Percentiles rank a stretch among this genome's conserved stretches.
Conservation (phyloP, 148 eudicot genomes). For the Vaccinium myrtillus region DNA sequence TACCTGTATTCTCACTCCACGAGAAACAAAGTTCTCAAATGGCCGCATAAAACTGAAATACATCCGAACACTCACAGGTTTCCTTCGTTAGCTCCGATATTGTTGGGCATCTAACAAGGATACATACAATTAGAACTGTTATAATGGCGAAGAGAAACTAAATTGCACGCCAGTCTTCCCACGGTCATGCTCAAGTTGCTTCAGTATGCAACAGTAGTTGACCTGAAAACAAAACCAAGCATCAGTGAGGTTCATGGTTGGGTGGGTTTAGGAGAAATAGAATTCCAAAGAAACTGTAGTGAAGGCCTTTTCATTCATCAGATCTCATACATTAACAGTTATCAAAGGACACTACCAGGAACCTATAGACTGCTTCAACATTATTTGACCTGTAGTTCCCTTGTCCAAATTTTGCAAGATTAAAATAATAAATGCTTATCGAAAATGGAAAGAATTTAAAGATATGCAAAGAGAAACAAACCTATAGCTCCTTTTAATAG, state of each 20-base stretch:
- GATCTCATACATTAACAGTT: neutral
- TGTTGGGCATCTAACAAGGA: neutral
- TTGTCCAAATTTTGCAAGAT: neutral
- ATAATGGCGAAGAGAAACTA: constrained; percentile 73
- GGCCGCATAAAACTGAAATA: constrained; percentile 15
- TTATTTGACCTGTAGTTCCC: neutral
- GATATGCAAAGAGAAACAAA: neutral
- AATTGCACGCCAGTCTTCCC: constrained; percentile 88
- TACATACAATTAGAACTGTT: constrained; percentile 14
- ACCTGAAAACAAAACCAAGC: constrained; percentile 41
- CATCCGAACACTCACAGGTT: neutral
- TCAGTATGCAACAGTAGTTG: constrained; percentile 79
- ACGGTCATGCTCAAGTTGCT: constrained; percentile 65
- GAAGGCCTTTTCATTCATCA: neutral
- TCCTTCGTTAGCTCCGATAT: neutral
- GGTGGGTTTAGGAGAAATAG: neutral
- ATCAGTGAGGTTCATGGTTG: constrained; percentile 7
- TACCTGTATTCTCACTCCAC: neutral
- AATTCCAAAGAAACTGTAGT: neutral
- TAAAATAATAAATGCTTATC: neutral
- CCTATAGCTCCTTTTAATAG: neutral
- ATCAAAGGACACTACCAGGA: neutral
- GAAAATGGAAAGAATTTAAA: neutral
- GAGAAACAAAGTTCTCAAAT: constrained; percentile 8
- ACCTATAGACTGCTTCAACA: neutral